Evolutionary conservation across 768 basidiomycete genomes (phyloP).

Genomic region (Russula vinacea): DNA sequence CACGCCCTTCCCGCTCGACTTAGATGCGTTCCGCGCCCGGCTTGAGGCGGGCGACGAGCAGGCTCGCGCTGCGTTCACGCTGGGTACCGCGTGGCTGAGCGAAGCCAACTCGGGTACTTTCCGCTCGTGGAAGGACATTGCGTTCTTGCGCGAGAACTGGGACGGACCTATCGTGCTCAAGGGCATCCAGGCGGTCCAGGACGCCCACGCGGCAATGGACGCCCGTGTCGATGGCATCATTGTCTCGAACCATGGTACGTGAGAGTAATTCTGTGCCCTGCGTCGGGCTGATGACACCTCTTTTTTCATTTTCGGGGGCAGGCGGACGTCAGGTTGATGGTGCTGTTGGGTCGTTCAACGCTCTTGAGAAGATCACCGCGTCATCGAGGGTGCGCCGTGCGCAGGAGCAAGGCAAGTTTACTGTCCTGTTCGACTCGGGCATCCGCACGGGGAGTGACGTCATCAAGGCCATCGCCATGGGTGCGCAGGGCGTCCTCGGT

Average conservation of each 20-base stretch:
- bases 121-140: too few species aligned
- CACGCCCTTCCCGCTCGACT: too few species aligned
- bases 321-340: slow-evolving; percentile 79
- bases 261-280: too few species aligned
- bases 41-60: too few species aligned
- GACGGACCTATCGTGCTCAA: slow-evolving; percentile 32
- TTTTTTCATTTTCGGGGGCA: slow-evolving; percentile 30
- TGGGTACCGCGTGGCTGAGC: too few species aligned
- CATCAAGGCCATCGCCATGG: slow-evolving; percentile 39
- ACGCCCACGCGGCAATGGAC: slow-evolving; percentile 49
- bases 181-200: slow-evolving; percentile 67
- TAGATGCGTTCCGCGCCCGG: too few species aligned
- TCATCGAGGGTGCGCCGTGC: too few species aligned
- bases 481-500: slow-evolving; percentile 79
- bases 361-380: slow-evolving; percentile 40
- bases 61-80: too few species aligned
- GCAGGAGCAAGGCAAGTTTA: slow-evolving; percentile 57
- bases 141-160: too few species aligned
- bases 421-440: slow-evolving; percentile 75
- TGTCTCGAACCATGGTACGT: slow-evolving; percentile 75
- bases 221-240: slow-evolving; percentile 58
- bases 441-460: slow-evolving; percentile 82
- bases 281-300: too few species aligned
- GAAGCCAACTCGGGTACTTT: too few species aligned
- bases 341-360: slow-evolving; percentile 67